phyloP scores from a whole-genome alignment of 2,329 filamentous ascomycete species.

The Neocatenulostroma microsporum region DNA sequence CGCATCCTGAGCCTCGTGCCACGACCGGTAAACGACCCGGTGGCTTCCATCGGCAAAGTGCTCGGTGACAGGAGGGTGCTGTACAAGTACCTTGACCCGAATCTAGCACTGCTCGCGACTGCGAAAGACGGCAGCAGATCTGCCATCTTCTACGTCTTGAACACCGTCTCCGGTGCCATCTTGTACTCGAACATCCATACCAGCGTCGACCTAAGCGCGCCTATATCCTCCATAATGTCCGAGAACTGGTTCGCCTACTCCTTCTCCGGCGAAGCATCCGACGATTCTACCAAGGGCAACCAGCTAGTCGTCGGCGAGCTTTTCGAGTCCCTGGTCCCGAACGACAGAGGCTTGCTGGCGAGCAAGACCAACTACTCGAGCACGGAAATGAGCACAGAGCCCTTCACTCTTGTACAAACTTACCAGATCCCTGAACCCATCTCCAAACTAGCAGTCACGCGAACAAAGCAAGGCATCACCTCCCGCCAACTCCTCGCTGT shows the following conservation, averaged over 20 bases:
- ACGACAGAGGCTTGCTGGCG: conserved; percentile 75
- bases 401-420: conserved; percentile 69
- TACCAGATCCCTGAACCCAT: conserved; percentile 77
- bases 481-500: conserved; percentile 73
- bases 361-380: conserved; percentile 67
- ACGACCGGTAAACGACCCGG: conserved; percentile 68
- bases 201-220: conserved; percentile 65
- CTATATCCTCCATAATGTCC: conserved; percentile 68
- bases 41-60: conserved; percentile 91
- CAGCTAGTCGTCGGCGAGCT: conserved; percentile 81
- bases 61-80: conserved; percentile 85
- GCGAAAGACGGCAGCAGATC: conserved; percentile 51
- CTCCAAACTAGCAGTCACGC: conserved; percentile 69
- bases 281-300: conserved; percentile 64
- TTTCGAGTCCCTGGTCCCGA: conserved; percentile 74
- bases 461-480: conserved; percentile 87
- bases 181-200: conserved; percentile 63
- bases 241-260: conserved; percentile 97
- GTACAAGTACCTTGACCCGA: conserved; percentile 95
- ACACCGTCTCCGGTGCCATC: conserved; percentile 76
- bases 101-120: conserved; percentile 68
- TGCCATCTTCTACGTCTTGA: conserved; percentile 70
- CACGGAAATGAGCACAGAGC: conserved; percentile 58
- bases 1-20: conserved; percentile 61
- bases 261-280: conserved; percentile 50